Evolutionary conservation across 1,139 yeast species (phyloP).

Genomic region (Pichia sp.): DNA sequence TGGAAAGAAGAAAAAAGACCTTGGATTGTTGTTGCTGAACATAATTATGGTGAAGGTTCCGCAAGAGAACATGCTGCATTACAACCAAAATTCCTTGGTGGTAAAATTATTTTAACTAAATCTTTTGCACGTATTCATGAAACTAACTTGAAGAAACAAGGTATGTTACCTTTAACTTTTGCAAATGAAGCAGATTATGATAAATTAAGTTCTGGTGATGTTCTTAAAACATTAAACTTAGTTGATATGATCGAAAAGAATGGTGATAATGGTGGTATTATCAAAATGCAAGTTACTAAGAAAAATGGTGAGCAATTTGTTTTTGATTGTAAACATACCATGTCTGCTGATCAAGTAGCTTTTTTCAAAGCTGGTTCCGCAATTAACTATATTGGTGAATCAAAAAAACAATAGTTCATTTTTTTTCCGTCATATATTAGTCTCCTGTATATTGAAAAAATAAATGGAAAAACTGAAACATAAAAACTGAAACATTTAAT

Average conservation of each 20-base stretch:
- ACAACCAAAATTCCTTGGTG: constrained; percentile 91
- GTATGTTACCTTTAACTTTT: constrained; percentile 90
- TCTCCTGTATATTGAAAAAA: background rate
- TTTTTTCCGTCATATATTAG: background rate
- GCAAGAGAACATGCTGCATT: constrained; percentile 99
- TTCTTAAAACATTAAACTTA: constrained; percentile 70
- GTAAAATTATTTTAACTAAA: constrained; percentile 79
- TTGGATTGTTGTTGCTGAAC: constrained; percentile 96
- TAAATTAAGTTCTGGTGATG: constrained; percentile 66
- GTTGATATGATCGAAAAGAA: constrained; percentile 69
- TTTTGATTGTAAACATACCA: constrained; percentile 81
- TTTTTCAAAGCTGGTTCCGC: constrained; percentile 98
- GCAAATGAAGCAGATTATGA: constrained; percentile 88
- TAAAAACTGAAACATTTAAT: background rate
- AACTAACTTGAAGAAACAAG: constrained; percentile 91
- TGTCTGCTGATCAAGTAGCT: constrained; percentile 93
- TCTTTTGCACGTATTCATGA: constrained; percentile 95
- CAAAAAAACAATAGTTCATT: constrained; percentile 31
- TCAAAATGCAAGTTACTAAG: constrained; percentile 68
- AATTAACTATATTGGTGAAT: constrained; percentile 80
- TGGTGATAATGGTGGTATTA: constrained; percentile 81
- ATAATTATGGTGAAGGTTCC: constrained; percentile 97
- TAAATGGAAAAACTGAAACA: background rate
- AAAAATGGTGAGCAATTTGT: constrained; percentile 64
- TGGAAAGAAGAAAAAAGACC: constrained; percentile 84